phyloP scores from a whole-genome alignment of 768 basidiomycete genomes.

The Inosperma sp. region DNA sequence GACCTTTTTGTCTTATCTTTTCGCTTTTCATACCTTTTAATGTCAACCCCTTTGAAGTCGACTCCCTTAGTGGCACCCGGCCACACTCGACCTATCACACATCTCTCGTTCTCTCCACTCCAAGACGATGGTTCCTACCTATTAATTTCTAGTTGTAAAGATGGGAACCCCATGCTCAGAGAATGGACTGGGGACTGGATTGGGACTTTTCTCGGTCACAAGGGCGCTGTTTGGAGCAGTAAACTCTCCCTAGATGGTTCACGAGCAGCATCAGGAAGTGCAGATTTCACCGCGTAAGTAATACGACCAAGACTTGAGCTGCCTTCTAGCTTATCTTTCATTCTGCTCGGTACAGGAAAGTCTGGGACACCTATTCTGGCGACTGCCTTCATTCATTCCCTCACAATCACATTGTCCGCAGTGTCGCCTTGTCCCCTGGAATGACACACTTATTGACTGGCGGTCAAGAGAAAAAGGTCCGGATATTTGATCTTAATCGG shows the following conservation, averaged over 20 bases:
- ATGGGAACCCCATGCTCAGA: constrained; percentile 95
- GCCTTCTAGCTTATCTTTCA: constrained; percentile 10
- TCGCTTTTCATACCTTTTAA: constrained; percentile 37
- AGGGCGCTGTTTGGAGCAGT: constrained; percentile 96
- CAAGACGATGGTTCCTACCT: constrained; percentile 84
- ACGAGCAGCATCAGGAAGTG: constrained; percentile 87
- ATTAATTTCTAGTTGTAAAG: constrained; percentile 95
- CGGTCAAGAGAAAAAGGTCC: constrained; percentile 95
- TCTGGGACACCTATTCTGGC: constrained; percentile 94
- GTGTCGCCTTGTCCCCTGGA: constrained; percentile 78
- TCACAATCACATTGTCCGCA: constrained; percentile 97
- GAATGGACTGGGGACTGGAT: constrained; percentile 99
- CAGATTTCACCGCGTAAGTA: constrained; percentile 94
- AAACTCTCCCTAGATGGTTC: constrained; percentile 85
- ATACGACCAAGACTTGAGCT: constrained; percentile 7
- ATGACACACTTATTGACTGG: constrained; percentile 76
- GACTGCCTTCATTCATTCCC: constrained; percentile 90
- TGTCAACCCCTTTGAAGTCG: constrained; percentile 61
- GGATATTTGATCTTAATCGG: constrained; percentile 84
- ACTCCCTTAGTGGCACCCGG: constrained; percentile 81
- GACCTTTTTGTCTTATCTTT: constrained; percentile 17
- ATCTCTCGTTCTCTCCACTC: constrained; percentile 87
- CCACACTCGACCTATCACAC: constrained; percentile 84
- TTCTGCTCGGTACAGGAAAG: constrained; percentile 56
- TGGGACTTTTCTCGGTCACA: constrained; percentile 85